A percentile compares a stretch with the other conserved stretches of the same genome.
Conservation (phyloP, 441 rosid genomes). For the Populus hybrid region DNA sequence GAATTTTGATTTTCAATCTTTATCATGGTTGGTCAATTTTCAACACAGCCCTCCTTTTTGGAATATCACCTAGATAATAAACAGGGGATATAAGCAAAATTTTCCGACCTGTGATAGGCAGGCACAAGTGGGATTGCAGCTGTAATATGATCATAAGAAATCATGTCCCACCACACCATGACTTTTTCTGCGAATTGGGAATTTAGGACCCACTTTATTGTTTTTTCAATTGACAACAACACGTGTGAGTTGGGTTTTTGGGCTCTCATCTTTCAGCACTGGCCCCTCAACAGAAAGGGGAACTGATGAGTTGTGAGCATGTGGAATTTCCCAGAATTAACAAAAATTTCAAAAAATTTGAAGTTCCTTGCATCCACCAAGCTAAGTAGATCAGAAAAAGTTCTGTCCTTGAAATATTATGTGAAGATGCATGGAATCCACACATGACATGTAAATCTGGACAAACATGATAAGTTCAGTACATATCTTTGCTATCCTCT, state of each 20-base stretch:
- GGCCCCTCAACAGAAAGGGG: conserved; percentile 14
- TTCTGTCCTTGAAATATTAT: neutral
- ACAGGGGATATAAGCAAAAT: neutral
- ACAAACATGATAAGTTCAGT: neutral
- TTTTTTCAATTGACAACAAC: conserved; percentile 34
- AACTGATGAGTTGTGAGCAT: conserved; percentile 37
- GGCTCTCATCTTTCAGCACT: conserved; percentile 15
- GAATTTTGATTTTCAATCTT: neutral
- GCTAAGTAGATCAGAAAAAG: neutral
- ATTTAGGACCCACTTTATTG: conserved; percentile 12
- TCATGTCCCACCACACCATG: conserved; percentile 18
- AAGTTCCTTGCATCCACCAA: neutral
- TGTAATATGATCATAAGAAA: conserved; percentile 18
- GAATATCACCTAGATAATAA: neutral
- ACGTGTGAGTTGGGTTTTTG: conserved; percentile 29
- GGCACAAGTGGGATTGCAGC: conserved; percentile 38
- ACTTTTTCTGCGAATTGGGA: neutral
- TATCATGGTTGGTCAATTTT: conserved; percentile 9
- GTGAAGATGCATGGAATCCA: neutral
- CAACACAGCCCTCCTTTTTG: neutral
- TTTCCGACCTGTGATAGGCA: conserved; percentile 22
- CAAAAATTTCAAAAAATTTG: neutral
- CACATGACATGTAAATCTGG: neutral
- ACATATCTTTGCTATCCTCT: neutral
- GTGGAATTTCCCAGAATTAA: conserved; percentile 23